Base-by-base conservation (phyloP, 495 filamentous ascomycete species). In the Penicillium paxilli region DNA sequence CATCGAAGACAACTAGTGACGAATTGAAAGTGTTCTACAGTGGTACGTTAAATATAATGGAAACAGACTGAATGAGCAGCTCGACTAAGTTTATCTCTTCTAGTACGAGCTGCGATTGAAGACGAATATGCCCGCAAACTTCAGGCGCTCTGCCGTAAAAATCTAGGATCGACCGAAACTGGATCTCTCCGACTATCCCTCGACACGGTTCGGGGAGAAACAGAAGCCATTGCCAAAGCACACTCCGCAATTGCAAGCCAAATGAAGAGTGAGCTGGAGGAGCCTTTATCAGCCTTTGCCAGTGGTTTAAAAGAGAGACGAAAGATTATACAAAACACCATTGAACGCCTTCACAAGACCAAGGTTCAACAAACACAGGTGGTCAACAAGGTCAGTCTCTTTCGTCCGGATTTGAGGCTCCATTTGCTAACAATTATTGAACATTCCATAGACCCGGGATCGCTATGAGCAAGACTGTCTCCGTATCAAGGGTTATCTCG, bases 101-200 rank as follows among this genome's bases (percentile, higher is more conserved):
- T 54, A 95, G 94, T 90, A 42, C 91, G 94, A 51, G 87, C 91
- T 54, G 83, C 91, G 3, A 91, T 99, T 63, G 95, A 99, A 81
- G 94, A 99, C 50, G 95, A 99, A 69, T 99, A 96, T 66, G 82
- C 95, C n/a, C 83, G 90, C 33, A 98, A 97, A 60, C 81, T 99
- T 26, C 72, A 91, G 46, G 86, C 89, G 41, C 82, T 99, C 9
- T 88, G 86, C 45, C 87, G 90, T 49, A 99, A 98, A 69, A 79
- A 92, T 1, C 80, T 99, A 19, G 95, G 95, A 4, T 93, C 92
- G n/a, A 80, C 80, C 56, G 94, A 99, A 72, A 78, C 81, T 41
- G 95, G 95, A 14, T 91, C 91, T 0, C 80, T 99, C 12, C 87
- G 85, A 55, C 65, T 76, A 16, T 96, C 94, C 0, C 80, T 99